phyloP scores from a whole-genome alignment of 371 early-diverging fungal species.

The Mucor lusitanicus region DNA sequence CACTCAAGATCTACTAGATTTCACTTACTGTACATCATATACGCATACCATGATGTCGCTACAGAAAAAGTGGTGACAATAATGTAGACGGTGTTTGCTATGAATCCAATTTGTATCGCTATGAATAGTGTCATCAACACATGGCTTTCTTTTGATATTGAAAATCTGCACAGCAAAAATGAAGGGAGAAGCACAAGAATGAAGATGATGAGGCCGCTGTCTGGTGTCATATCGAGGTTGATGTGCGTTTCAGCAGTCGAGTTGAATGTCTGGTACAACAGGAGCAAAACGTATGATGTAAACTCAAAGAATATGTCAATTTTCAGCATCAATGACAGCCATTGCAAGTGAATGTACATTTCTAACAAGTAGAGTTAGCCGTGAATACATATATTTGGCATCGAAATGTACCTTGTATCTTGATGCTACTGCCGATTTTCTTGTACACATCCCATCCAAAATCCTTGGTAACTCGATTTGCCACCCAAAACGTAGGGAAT shows the following conservation, averaged over 20 bases:
- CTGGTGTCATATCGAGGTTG: not conserved
- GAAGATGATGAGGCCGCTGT: not conserved
- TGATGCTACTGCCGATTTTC: conserved; percentile 14
- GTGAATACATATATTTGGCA: not conserved
- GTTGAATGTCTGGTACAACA: not conserved
- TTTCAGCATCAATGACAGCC: conserved; percentile 10
- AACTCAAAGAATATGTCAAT: conserved; percentile 16
- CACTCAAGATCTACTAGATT: not conserved
- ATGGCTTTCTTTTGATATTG: conserved; percentile 3
- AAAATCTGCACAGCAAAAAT: not conserved
- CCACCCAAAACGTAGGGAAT: not conserved
- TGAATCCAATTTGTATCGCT: not conserved
- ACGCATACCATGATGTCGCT: conserved; percentile 4
- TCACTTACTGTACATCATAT: conserved; percentile 13
- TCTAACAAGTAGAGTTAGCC: not conserved
- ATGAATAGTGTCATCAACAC: not conserved
- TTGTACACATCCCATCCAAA: conserved; percentile 21
- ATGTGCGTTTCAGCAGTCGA: not conserved
- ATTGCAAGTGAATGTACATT: conserved; percentile 9
- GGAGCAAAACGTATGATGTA: not conserved
- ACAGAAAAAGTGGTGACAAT: not conserved
- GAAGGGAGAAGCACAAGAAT: not conserved
- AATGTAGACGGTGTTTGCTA: not conserved
- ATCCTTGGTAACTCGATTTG: conserved; percentile 6
- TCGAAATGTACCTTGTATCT: conserved; percentile 8